Evolutionary conservation across 169 alveolate genomes (phyloP).

Genomic region (Plasmodium knowlesi): DNA sequence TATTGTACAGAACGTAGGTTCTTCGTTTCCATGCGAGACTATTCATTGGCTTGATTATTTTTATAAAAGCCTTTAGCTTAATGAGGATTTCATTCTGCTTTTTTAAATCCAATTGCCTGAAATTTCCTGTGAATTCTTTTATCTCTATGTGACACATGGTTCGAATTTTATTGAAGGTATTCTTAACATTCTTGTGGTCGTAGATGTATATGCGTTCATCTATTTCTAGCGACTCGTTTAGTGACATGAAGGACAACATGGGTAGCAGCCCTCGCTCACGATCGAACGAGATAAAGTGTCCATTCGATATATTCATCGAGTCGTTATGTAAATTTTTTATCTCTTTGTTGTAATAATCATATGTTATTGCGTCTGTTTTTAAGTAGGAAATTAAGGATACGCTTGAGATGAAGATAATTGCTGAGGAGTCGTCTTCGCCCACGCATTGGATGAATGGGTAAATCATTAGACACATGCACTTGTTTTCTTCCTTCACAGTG

Average conservation of each 20-base stretch:
- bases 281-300: conserved; percentile 38
- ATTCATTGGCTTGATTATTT: conserved; percentile 31
- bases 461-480: conserved; percentile 35
- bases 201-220: conserved; percentile 65
- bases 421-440: conserved; percentile 56
- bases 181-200: conserved; percentile 57
- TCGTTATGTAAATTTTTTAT: conserved; percentile 40
- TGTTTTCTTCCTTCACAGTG: conserved; percentile 52
- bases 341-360: conserved; percentile 49
- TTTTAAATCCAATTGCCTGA: conserved; percentile 63
- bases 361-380: conserved; percentile 43
- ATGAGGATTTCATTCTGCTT: conserved; percentile 61
- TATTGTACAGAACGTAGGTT: conserved; percentile 50
- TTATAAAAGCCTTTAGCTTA: conserved; percentile 28
- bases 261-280: conserved; percentile 53
- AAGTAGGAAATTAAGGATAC: conserved; percentile 41
- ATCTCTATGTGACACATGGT: conserved; percentile 66
- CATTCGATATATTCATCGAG: conserved; percentile 28
- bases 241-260: conserved; percentile 44
- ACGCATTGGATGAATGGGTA: conserved; percentile 59
- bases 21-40: conserved; percentile 63
- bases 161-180: conserved; percentile 41
- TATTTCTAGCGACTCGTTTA: conserved; percentile 43
- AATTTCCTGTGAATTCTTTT: conserved; percentile 60
- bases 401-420: conserved; percentile 44